Conservation (phyloP, 495 filamentous ascomycete genomes). For the Aspergillus saccharolyticus region DNA sequence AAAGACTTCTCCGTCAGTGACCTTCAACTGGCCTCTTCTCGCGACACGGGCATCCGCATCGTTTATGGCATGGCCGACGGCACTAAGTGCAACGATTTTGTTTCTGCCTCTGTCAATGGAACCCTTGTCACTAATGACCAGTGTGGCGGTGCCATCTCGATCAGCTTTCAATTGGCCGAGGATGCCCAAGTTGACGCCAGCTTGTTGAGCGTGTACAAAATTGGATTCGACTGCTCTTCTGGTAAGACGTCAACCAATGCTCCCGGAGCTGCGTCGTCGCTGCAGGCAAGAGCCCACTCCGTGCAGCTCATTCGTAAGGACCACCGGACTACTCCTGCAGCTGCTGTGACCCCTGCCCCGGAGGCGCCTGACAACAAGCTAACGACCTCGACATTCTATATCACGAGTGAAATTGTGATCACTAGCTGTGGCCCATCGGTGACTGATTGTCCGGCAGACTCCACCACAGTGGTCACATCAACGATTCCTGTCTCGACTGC, state of each 20-base stretch:
- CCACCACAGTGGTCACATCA: conserved; percentile 48
- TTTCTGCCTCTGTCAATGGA: conserved; percentile 57
- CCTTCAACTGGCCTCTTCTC: conserved; percentile 65
- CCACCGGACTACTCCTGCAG: conserved; percentile 6
- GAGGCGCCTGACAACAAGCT: conserved; percentile 14
- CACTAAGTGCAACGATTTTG: conserved; percentile 68
- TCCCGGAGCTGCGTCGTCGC: conserved; percentile 10
- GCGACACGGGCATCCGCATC: conserved; percentile 73
- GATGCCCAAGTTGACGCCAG: conserved; percentile 51
- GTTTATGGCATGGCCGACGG: conserved; percentile 79
- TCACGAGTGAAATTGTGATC: conserved; percentile 53
- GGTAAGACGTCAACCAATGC: conserved; percentile 22
- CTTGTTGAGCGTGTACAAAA: conserved; percentile 66
- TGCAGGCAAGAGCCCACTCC: conserved; percentile 8
- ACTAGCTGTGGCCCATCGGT: conserved; percentile 53
- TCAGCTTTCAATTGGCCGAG: conserved; percentile 67
- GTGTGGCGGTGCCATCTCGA: conserved; percentile 83
- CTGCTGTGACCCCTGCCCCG: conserved; percentile 9
- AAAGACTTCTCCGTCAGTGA: conserved; percentile 68
- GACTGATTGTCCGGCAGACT: conserved; percentile 54
- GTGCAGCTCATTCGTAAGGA: conserved; percentile 17
- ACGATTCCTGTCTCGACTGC: conserved; percentile 57
- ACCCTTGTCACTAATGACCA: conserved; percentile 71
- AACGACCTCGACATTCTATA: conserved; percentile 57
- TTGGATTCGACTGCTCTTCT: conserved; percentile 75